These are phyloP conservation scores for Yamadazyma akitaensis DNA, from an alignment of 805 yeast genomes.

Conservation along the genomic window DNA sequence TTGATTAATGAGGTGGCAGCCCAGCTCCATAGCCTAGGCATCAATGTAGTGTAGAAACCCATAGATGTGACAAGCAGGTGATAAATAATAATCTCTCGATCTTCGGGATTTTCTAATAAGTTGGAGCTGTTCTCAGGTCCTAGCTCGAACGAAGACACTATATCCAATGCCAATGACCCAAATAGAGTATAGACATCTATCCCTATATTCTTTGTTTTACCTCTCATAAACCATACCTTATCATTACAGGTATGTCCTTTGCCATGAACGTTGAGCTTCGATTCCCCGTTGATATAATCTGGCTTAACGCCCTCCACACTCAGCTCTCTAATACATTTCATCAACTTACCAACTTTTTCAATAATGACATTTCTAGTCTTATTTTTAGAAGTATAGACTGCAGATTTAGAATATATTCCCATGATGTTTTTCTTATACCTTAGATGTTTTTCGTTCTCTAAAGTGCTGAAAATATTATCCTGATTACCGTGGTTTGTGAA, in stretches of 20 bases:
- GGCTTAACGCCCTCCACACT: conserved; percentile 33
- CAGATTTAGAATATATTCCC: conserved; percentile 32
- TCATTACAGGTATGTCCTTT: conserved; percentile 25
- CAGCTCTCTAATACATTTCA: conserved; percentile 22
- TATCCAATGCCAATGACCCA: conserved; percentile 71
- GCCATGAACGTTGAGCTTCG: conserved; percentile 31
- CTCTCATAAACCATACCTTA: conserved; percentile 27
- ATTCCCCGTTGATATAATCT: conserved; percentile 31
- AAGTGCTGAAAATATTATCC: conserved; percentile 56
- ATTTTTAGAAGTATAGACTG: conserved; percentile 30
- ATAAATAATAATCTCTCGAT: conserved; percentile 40
- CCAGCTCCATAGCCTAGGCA: conserved; percentile 51
- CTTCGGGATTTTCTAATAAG: conserved; percentile 37
- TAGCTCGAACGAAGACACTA: conserved; percentile 56
- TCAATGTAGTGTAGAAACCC: conserved; percentile 63
- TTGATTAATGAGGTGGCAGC: conserved; percentile 43
- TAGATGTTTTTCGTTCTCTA: conserved; percentile 48
- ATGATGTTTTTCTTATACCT: conserved; percentile 30
- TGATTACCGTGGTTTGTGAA: conserved; percentile 54
- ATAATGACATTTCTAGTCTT: conserved; percentile 23
- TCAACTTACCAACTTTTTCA: conserved; percentile 25
- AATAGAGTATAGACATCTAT: conserved; percentile 60
- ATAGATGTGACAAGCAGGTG: conserved; percentile 50
- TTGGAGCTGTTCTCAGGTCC: conserved; percentile 49
- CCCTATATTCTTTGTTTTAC: conserved; percentile 31